A percentile compares a stretch with the other conserved stretches of the same genome.
phyloP scores from a whole-genome alignment of 345 rosid species.

The Eucalyptus sp. region DNA sequence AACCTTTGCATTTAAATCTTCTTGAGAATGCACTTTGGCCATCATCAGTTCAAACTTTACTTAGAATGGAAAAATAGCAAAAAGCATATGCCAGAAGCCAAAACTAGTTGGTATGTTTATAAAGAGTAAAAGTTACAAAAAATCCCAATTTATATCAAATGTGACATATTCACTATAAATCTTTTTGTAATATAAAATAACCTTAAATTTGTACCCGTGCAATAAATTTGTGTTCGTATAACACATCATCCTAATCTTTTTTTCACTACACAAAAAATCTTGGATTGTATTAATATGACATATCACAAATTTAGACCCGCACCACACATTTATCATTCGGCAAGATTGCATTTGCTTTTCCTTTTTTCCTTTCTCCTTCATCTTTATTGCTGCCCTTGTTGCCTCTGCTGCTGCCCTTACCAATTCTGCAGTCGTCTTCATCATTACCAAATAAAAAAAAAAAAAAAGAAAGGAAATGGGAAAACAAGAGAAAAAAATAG shows the following conservation, averaged over 20 bases:
- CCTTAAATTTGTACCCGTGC: accelerated
- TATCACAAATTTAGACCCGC: accelerated
- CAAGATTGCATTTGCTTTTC: accelerated
- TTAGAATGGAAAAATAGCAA: not conserved
- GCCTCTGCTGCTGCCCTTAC: accelerated
- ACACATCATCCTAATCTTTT: too few relatives aligned
- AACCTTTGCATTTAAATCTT: not conserved
- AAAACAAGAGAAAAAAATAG: not conserved
- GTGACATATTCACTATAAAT: too few relatives aligned
- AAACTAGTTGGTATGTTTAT: not conserved
- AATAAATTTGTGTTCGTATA: too few relatives aligned
- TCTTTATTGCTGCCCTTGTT: too few relatives aligned
- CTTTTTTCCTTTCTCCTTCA: not conserved
- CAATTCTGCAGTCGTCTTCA: accelerated
- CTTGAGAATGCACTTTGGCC: not conserved
- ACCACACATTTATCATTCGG: accelerated
- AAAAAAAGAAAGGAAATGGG: too few relatives aligned
- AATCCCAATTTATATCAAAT: not conserved
- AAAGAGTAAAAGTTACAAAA: not conserved
- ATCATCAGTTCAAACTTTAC: not conserved
- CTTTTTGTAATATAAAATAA: too few relatives aligned
- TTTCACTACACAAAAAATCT: too few relatives aligned
- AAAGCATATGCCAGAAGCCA: not conserved
- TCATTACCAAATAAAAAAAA: not conserved
- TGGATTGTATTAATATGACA: too few relatives aligned